Evolutionary conservation across 2,329 filamentous ascomycete genomes (phyloP).

Genomic region (Talaromyces sp.): DNA sequence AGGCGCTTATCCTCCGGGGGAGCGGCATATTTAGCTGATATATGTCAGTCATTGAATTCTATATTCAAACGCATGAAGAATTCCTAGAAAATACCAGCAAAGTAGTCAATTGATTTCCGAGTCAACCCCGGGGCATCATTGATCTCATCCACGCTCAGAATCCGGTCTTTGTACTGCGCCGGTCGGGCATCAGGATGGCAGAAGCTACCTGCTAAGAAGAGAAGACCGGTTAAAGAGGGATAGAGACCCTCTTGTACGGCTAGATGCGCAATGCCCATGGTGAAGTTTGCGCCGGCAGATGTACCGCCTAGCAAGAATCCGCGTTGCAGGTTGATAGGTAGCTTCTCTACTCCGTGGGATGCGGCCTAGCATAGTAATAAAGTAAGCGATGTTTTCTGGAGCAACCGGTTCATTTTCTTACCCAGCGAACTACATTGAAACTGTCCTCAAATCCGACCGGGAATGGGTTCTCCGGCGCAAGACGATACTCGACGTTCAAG

Average conservation of each 20-base stretch:
- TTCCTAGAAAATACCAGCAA: slow-evolving; percentile 16
- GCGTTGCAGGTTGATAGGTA: slow-evolving; percentile 46
- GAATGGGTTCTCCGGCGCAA: slow-evolving; percentile 56
- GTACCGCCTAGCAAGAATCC: slow-evolving; percentile 55
- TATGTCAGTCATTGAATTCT: too few relatives aligned
- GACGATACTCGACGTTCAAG: slow-evolving; percentile 55
- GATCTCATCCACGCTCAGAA: slow-evolving; percentile 44
- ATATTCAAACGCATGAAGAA: too few relatives aligned
- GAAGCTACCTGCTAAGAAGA: slow-evolving; percentile 52
- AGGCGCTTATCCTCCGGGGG: slow-evolving; percentile 42
- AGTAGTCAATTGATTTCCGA: slow-evolving; percentile 36
- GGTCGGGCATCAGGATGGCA: slow-evolving; percentile 47
- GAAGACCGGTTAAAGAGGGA: slow-evolving; percentile 26
- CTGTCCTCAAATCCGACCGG: slow-evolving; percentile 53
- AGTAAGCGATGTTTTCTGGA: too few relatives aligned
- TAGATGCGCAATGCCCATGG: background rate
- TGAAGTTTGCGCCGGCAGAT: background rate
- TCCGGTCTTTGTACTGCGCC: slow-evolving; percentile 37
- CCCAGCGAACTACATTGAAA: slow-evolving; percentile 51
- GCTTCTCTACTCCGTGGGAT: slow-evolving; percentile 23
- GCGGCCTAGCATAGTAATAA: background rate
- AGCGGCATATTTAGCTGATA: slow-evolving; percentile 26
- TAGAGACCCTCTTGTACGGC: slow-evolving; percentile 33
- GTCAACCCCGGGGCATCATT: slow-evolving; percentile 14
- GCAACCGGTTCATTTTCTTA: too few relatives aligned